phyloP scores from a whole-genome alignment of 2,329 filamentous ascomycete species.

The Neofusicoccum sp. region DNA sequence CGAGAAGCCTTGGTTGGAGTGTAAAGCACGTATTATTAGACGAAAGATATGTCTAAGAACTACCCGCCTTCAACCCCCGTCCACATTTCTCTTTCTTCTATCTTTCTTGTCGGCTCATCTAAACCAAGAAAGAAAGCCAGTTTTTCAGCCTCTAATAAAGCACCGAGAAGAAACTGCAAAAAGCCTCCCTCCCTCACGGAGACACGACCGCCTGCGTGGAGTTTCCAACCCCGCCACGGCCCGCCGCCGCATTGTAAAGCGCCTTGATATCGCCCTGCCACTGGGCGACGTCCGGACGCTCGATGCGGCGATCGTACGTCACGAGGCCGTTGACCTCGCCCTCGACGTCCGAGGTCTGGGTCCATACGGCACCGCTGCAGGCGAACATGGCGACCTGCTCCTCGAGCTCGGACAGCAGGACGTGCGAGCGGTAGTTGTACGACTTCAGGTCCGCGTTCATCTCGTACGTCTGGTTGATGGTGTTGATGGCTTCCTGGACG shows the following conservation, averaged over 20 bases:
- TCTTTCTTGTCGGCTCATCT: no score
- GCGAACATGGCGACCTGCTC: conserved; percentile 55
- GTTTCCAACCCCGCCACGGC: neutral
- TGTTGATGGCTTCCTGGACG: conserved; percentile 55
- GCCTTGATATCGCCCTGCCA: conserved; percentile 61
- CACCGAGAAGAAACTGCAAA: no score
- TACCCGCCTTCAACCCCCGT: no score
- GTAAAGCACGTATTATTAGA: no score
- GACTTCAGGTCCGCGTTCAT: conserved; percentile 56
- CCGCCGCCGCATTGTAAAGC: conserved; percentile 53
- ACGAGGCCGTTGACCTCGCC: conserved; percentile 71
- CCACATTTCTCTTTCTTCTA: no score
- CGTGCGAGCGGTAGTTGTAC: conserved; percentile 66
- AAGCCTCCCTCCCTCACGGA: no score
- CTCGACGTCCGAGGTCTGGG: conserved; percentile 72
- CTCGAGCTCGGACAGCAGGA: conserved; percentile 48
- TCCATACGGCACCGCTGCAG: conserved; percentile 69
- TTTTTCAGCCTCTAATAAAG: no score
- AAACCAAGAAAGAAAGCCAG: no score
- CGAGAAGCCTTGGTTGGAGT: no score
- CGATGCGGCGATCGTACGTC: conserved; percentile 64
- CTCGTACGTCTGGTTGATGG: conserved; percentile 67
- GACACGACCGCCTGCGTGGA: no score
- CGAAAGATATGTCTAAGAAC: no score
- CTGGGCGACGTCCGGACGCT: conserved; percentile 56